phyloP scores from a whole-genome alignment of 148 eudicot species.

The Diospyros kaki region DNA sequence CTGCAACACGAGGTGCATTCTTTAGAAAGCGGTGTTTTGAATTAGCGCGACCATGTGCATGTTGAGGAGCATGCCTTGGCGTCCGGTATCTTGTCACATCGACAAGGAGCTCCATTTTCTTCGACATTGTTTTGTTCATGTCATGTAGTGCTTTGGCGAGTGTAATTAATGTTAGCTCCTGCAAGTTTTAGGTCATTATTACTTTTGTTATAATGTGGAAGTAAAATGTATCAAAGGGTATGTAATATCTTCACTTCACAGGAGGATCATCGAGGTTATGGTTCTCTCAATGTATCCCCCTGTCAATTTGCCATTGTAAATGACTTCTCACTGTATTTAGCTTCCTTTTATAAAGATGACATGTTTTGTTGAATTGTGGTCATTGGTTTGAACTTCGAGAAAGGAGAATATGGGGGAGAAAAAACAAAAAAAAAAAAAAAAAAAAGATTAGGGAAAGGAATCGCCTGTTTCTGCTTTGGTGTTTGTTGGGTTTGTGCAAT shows the following conservation, averaged over 20 bases:
- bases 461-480: too few relatives aligned
- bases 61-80: conserved; percentile 24
- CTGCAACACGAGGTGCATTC: conserved; percentile 25
- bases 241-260: neutral
- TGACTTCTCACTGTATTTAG: too few relatives aligned
- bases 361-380: too few relatives aligned
- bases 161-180: neutral
- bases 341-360: too few relatives aligned
- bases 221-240: conserved; percentile 12
- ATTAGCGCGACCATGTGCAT: conserved; percentile 4
- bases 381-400: too few relatives aligned
- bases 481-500: too few relatives aligned
- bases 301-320: too few relatives aligned
- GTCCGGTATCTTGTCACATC: conserved; percentile 19
- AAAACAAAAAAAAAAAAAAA: too few relatives aligned
- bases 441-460: too few relatives aligned
- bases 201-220: conserved; percentile 5
- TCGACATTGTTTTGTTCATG: neutral
- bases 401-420: too few relatives aligned
- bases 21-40: conserved; percentile 11
- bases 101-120: conserved; percentile 18
- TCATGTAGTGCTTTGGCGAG: neutral
- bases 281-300: too few relatives aligned
- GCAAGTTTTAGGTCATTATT: conserved; percentile 13
- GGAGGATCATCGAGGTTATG: too few relatives aligned